Conservation (phyloP, 2,329 filamentous ascomycete species). For the Sphaerulina populicola region DNA sequence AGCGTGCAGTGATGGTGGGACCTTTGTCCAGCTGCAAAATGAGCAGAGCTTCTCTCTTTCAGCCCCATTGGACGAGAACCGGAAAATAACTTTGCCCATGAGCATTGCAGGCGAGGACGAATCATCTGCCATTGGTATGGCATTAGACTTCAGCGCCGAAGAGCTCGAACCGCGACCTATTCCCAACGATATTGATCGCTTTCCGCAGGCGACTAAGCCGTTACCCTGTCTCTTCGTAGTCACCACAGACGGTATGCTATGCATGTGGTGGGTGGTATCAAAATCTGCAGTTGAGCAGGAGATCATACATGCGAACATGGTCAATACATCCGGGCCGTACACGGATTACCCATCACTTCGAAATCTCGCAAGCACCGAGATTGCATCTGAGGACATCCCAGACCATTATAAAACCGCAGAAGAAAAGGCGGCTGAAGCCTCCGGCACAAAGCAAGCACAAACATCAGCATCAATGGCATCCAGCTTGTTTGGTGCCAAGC, state of each 20-base stretch:
- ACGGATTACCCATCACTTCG: constrained; percentile 6
- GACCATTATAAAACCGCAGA: neutral
- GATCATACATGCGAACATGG: constrained; percentile 9
- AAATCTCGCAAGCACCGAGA: neutral
- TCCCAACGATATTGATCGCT: constrained; percentile 53
- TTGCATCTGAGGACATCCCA: neutral
- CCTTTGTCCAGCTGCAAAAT: constrained; percentile 48
- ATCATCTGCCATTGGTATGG: constrained; percentile 69
- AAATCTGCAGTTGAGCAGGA: constrained; percentile 69
- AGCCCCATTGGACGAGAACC: constrained; percentile 60
- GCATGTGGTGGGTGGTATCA: constrained; percentile 87
- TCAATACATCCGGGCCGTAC: constrained; percentile 7
- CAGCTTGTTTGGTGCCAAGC: neutral
- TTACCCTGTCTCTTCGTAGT: constrained; percentile 76
- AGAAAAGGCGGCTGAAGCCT: neutral
- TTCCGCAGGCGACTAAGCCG: constrained; percentile 69
- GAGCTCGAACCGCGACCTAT: constrained; percentile 22
- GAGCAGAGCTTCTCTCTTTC: constrained; percentile 4
- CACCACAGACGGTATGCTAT: constrained; percentile 79
- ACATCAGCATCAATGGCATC: neutral
- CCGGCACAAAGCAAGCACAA: neutral
- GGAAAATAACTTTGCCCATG: constrained; percentile 62
- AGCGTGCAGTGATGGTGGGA: constrained; percentile 65
- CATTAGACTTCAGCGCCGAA: constrained; percentile 56
- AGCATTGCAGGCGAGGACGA: constrained; percentile 58